Evolutionary conservation across 75 land plant species (phyloP), one percentile per base, ranked within the genome.

Genomic region (Gnetum montanum): DNA sequence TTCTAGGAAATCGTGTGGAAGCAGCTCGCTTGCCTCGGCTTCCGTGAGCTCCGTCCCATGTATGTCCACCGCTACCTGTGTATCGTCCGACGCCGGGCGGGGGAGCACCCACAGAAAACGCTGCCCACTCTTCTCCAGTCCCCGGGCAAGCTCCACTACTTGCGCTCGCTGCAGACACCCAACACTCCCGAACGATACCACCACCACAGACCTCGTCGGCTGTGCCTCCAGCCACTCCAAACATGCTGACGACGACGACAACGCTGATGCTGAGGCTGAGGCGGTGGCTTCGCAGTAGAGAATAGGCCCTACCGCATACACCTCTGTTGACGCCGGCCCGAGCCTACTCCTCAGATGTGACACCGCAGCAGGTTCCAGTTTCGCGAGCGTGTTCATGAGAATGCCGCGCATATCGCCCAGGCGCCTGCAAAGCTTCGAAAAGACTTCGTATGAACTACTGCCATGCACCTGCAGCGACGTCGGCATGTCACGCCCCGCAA

Each of bases 351-450:
- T 13, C n/a, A 16, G 43, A 40, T 40, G 2, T 13, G 43, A 40
- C 3, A 40, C n/a, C 6, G 67, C 51, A 2, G 36, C 65, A 4
- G 50, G 51, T 29, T 69, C 76, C 8, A 78, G 41, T 0, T 58
- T 70, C 38, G 37, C 43, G 45, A 72, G 57, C 22, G 61, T 69
- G 48, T 78, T 78, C 15, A 78, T 61, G 6, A 81, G 22, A 33
- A 76, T 57, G 5, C 84, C 84, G 2, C 63, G 61, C 0, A 58
- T 57, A 31, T 43, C 50, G 30, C 18, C 13, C 50, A 63, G 58
- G 16, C 46, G 30, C 10, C 47, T 53, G 1, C 44, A 26, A 1
- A 40, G 45, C 8, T 61, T 26, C 0, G 64, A 8, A 31, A 60
- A 18, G 57, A 28, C 36, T 10, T 74, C 19, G 19, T 50, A 58